A percentile compares a stretch with the other conserved stretches of the same genome.
These are phyloP conservation scores for Vicia villosa DNA, from an alignment of 306 rosid species.

Conservation along the genomic window DNA sequence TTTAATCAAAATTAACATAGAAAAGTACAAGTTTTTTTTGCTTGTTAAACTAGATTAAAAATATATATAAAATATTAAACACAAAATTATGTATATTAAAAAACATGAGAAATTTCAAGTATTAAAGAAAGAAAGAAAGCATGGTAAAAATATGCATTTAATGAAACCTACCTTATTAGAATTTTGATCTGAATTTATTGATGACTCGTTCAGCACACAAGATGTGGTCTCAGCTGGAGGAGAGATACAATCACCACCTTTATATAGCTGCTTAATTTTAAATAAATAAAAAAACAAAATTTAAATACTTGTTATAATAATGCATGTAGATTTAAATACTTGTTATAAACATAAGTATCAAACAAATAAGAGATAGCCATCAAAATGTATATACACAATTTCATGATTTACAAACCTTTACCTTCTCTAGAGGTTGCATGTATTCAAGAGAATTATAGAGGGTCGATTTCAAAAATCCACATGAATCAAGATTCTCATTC, in stretches of 20 bases:
- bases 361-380: too few species aligned
- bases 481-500: background rate
- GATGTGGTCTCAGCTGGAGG: background rate
- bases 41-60: too few species aligned
- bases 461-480: background rate
- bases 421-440: slow-evolving; percentile 41
- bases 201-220: background rate
- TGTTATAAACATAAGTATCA: background rate
- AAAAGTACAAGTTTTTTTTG: too few species aligned
- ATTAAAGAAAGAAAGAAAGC: too few species aligned
- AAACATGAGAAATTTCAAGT: too few species aligned
- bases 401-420: background rate
- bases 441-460: background rate
- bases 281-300: too few species aligned
- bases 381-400: too few species aligned
- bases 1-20: too few species aligned
- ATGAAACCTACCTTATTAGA: too few species aligned
- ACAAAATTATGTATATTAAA: too few species aligned
- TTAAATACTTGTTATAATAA: background rate
- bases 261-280: background rate
- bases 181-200: background rate
- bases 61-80: too few species aligned
- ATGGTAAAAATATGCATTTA: too few species aligned
- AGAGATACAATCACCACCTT: background rate
- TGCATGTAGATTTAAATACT: background rate